Evolutionary conservation across 305 asterid species (phyloP).

Genomic region (Fraxinus dipetala): DNA sequence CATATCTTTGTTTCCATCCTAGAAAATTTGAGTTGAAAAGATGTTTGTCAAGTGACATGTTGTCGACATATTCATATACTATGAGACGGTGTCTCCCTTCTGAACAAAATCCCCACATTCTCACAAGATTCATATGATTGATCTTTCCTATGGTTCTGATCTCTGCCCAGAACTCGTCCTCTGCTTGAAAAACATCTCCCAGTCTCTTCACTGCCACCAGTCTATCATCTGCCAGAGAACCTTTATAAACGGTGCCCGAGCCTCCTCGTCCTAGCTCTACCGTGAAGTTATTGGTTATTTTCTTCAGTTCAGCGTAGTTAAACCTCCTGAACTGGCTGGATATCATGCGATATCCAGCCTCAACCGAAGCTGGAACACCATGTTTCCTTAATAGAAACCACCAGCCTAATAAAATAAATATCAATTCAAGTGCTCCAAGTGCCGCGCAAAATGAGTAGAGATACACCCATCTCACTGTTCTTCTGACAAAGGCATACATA

Average conservation of each 20-base stretch:
- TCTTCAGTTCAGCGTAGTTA: slow-evolving; percentile 52
- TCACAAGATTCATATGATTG: slow-evolving; percentile 70
- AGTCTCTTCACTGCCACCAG: slow-evolving; percentile 61
- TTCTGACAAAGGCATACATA: slow-evolving; percentile 38
- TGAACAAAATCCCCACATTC: slow-evolving; percentile 66
- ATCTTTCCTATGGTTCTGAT: slow-evolving; percentile 55
- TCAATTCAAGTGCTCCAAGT: slow-evolving; percentile 44
- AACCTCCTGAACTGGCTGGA: slow-evolving; percentile 56
- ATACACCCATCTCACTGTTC: slow-evolving; percentile 39
- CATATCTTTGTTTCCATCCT: slow-evolving; percentile 51
- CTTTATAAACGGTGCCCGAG: slow-evolving; percentile 61
- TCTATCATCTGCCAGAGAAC: slow-evolving; percentile 48
- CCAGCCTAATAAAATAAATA: slow-evolving; percentile 54
- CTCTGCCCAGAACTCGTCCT: slow-evolving; percentile 63
- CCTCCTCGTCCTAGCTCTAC: slow-evolving; percentile 68
- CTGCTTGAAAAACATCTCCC: slow-evolving; percentile 45
- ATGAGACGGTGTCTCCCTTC: slow-evolving; percentile 45
- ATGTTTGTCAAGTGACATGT: slow-evolving; percentile 53
- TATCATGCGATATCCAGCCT: slow-evolving; percentile 58
- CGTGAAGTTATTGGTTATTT: slow-evolving; percentile 51
- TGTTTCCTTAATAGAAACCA: slow-evolving; percentile 50
- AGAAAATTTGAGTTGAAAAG: slow-evolving; percentile 38
- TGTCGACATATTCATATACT: slow-evolving; percentile 56
- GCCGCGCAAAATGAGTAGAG: slow-evolving; percentile 40
- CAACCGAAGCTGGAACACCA: slow-evolving; percentile 47